phyloP scores from a whole-genome alignment of 2,329 filamentous ascomycete species.

The Hymenoscyphus occultus region DNA sequence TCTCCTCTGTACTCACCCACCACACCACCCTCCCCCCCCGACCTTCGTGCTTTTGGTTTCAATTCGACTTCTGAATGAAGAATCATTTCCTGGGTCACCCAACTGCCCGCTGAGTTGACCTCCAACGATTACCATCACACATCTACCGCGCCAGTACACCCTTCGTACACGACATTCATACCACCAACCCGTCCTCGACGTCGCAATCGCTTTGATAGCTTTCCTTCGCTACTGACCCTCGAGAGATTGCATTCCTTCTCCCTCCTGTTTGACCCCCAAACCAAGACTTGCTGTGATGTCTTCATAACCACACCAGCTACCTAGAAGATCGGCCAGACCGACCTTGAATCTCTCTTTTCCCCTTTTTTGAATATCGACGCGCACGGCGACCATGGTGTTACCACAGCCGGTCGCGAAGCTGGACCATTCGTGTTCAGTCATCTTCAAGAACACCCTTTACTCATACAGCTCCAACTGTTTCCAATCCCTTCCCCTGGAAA shows the following conservation, averaged over 20 bases:
- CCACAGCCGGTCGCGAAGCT: constrained; percentile 69
- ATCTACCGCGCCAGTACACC: no score
- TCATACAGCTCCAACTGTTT: constrained; percentile 75
- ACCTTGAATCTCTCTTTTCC: constrained; percentile 13
- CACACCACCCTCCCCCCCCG: no score
- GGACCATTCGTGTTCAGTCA: constrained; percentile 75
- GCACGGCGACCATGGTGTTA: constrained; percentile 39
- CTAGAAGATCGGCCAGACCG: constrained; percentile 21
- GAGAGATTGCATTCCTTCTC: constrained; percentile 6
- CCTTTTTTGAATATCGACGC: constrained; percentile 16
- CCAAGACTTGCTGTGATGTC: constrained; percentile 23
- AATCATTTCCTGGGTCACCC: constrained; percentile 9
- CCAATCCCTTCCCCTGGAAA: constrained; percentile 65
- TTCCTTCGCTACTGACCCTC: constrained; percentile 17
- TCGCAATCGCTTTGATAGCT: constrained; percentile 30
- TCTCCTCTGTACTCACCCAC: no score
- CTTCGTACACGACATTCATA: background rate
- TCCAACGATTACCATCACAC: background rate
- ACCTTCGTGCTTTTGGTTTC: background rate
- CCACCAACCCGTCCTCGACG: constrained; percentile 4
- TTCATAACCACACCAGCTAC: constrained; percentile 22
- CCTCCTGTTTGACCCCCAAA: background rate
- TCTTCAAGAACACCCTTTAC: constrained; percentile 81
- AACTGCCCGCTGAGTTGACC: constrained; percentile 23
- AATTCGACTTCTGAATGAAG: constrained; percentile 7